These are phyloP conservation scores for Trypanosoma theileri DNA, from an alignment of 208 protist genomes.

Conservation along the genomic window DNA sequence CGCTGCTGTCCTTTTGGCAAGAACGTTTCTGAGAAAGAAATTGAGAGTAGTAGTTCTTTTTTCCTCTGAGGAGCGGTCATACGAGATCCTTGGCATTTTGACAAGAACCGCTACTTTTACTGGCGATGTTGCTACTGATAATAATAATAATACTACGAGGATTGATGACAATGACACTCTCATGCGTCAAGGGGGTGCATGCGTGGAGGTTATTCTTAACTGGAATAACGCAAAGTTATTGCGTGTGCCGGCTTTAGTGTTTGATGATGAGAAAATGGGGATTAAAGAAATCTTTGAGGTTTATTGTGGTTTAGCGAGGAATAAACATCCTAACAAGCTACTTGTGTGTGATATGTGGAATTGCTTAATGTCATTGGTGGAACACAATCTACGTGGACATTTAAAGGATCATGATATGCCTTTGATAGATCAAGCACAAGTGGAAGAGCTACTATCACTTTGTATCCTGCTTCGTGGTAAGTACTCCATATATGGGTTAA, in stretches of 20 bases:
- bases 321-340: conserved; percentile 17
- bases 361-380: conserved; percentile 18
- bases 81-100: conserved; percentile 20
- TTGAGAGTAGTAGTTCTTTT: conserved; percentile 14
- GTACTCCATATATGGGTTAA: conserved; percentile 11
- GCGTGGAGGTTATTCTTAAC: conserved; percentile 14
- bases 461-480: conserved; percentile 21
- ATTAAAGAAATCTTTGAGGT: conserved; percentile 18
- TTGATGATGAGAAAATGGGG: conserved; percentile 11
- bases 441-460: conserved; percentile 14
- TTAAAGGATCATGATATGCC: neutral
- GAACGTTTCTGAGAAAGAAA: conserved; percentile 10
- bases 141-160: too few species aligned
- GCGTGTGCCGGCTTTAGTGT: conserved; percentile 23
- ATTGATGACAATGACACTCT: neutral
- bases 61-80: conserved; percentile 17
- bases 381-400: neutral
- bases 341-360: conserved; percentile 32
- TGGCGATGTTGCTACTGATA: too few species aligned
- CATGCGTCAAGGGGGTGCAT: neutral
- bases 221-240: conserved; percentile 14
- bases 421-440: conserved; percentile 3
- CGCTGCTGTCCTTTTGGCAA: conserved; percentile 14
- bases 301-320: conserved; percentile 14
- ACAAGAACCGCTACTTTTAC: neutral